Evolutionary conservation across 208 protist genomes (phyloP).

Genomic region (Trypanosoma rangeli): DNA sequence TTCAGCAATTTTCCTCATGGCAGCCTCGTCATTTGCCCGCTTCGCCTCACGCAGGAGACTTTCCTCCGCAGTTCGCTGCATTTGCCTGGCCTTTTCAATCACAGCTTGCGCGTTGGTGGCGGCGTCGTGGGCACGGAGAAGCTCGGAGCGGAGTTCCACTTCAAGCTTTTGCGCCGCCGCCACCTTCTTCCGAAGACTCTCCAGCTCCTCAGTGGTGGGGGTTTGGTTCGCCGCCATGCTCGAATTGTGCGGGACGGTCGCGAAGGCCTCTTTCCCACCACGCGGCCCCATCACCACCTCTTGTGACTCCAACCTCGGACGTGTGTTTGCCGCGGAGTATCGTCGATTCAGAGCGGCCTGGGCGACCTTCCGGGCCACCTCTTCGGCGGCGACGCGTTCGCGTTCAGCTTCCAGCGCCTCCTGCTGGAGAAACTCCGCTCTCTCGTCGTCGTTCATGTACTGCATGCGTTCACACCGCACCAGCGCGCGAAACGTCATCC

Average conservation of each 20-base stretch:
- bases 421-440: conserved; percentile 56
- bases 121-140: conserved; percentile 15
- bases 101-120: background rate
- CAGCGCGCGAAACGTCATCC: conserved; percentile 58
- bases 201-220: conserved; percentile 15
- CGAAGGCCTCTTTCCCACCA: conserved; percentile 31
- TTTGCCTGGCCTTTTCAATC: background rate
- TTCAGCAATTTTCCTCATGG: conserved; percentile 20
- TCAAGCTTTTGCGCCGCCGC: conserved; percentile 21
- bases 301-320: conserved; percentile 9
- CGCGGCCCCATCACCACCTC: conserved; percentile 21
- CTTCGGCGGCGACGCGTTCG: conserved; percentile 41
- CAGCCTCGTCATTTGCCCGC: conserved; percentile 29
- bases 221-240: background rate
- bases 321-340: background rate
- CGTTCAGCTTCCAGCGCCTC: conserved; percentile 52
- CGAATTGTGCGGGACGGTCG: background rate
- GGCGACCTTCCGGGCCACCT: conserved; percentile 33
- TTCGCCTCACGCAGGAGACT: conserved; percentile 35
- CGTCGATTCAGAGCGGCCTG: conserved; percentile 36
- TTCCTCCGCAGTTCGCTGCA: conserved; percentile 24
- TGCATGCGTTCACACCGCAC: conserved; percentile 76
- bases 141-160: conserved; percentile 7
- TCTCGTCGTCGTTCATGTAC: conserved; percentile 74
- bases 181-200: conserved; percentile 16